Evolutionary conservation across 2,329 filamentous ascomycete species (phyloP), one percentile per base, ranked within the genome.

Genomic region (Clonostachys chloroleuca): DNA sequence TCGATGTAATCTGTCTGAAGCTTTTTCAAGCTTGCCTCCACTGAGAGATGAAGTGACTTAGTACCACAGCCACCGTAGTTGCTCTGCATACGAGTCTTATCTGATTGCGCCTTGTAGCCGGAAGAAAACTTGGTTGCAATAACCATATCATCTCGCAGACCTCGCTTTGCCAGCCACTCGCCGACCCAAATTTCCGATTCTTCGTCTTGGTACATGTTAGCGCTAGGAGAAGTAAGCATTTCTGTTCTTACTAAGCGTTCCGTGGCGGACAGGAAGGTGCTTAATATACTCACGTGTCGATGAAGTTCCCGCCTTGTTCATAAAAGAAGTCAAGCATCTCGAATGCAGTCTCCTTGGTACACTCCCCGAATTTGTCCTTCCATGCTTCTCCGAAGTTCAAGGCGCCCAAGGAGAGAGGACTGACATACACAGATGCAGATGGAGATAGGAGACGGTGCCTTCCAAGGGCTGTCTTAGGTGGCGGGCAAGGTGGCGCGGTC

Each of bases 281-380:
- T 12, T 14, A 2, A 12, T 16, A 10, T 30, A 36, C 8, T 12
- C n/a, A 48, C 1, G 78, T 83, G 56, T 84, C 81, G 55, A 84
- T 80, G 59, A 84, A 83, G 61, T 83, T 84, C 4, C 81, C 81
- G 4, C 80, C 81, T 1, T 70, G 63, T 12, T 68, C 66, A 47
- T 68, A 73, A 61, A 73, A 83, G 47, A 69, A 68, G 50, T 83
- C 79, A 1, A 84, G 67, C n/a, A 84, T 67, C 36, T 69, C 67
- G 54, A 81, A 81, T 2, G 74, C 63, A 10, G 66, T 59, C 40
- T 77, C 71, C 56, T 82, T 81, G 59, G 36, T 42, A 34, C 48
- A 47, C 18, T 47, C 40, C 36, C 54, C 55, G 7, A 54, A 49
- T 5, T 49, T n/a, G 1, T 47, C 44, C 18, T 43, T 45, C 55